Base-by-base conservation (phyloP, 768 basidiomycete genomes). In the Russula sp. region DNA sequence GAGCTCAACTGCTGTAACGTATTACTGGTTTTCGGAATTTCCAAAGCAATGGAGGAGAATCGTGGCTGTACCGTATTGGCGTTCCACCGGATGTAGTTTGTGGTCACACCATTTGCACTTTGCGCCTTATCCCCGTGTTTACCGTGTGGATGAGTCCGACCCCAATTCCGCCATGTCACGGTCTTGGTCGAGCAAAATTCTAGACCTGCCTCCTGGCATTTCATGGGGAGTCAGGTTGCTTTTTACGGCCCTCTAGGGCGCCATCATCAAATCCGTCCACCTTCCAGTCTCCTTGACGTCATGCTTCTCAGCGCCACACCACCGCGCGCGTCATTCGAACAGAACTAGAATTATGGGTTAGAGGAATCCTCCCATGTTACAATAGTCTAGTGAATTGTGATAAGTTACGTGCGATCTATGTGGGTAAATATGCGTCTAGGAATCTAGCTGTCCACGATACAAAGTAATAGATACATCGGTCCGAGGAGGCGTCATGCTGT, bases 361-460 rank as follows among this genome's bases (percentile, higher is more conserved):
- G 40, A 45, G 7, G 40, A 32, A 45, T 53, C 39, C 61, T 53
- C n/a, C 18, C 59, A 35, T 52, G 40, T 51, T 11, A 52, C 55
- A 62, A 42, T 35, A 57, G 34, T 54, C 51, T 63, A 54, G 18
- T 3, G 52, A 49, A 52, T 40, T 32, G 37, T 34, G 62, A 64
- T 60, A 64, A 64, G 55, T 64, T 60, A 64, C 22, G 16, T 55
- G 39, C 40, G 47, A 50, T 64, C 63, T 64, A 64, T 47, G 47
- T 37, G 58, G 50, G 22, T 64, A 48, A 51, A 11, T 20, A 34
- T 50, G 51, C n/a, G 52, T 55, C 39, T 31, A 14, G 51, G 50
- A 40, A 55, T n/a, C 32, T 55, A 48, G 39, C 35, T 54, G 62
- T 64, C 52, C 53, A 42, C 32, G 18, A 49, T 55, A 35, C 31